Percentiles rank a stretch among this genome's conserved stretches.
Conservation (phyloP, 2,329 filamentous ascomycete genomes). For the Knoxdaviesia capensis region DNA sequence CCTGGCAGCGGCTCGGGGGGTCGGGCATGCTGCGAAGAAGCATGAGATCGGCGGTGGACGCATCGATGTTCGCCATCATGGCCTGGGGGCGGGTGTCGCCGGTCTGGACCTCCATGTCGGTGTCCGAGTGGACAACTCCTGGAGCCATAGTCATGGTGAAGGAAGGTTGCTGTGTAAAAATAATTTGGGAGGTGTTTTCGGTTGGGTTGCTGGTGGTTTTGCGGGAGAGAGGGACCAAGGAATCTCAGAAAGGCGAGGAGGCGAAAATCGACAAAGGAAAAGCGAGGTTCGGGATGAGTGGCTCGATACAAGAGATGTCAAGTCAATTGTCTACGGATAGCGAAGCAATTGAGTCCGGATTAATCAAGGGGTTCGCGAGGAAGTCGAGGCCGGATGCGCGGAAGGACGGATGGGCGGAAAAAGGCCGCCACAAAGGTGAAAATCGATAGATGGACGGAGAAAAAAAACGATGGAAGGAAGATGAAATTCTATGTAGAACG, state of each 20-base stretch:
- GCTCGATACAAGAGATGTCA: no score
- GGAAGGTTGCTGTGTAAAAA: neutral
- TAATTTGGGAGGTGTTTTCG: neutral
- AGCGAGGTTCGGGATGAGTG: no score
- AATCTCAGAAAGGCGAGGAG: neutral
- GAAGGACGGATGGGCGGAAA: no score
- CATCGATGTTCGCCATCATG: conserved; percentile 11
- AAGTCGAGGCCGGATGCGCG: no score
- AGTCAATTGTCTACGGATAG: no score
- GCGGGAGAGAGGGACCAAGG: neutral
- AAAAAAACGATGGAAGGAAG: neutral
- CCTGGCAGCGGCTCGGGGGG: conserved; percentile 22
- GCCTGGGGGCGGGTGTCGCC: conserved; percentile 12
- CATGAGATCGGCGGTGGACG: conserved; percentile 23
- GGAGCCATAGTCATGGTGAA: conserved; percentile 13
- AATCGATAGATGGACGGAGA: neutral
- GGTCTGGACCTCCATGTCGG: conserved; percentile 10
- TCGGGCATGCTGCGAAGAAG: conserved; percentile 27
- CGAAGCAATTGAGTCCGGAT: no score
- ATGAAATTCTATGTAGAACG: no score
- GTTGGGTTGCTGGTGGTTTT: neutral
- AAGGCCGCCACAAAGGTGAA: no score
- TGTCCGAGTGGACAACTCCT: conserved; percentile 14
- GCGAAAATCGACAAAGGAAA: no score
- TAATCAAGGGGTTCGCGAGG: no score